Percentiles rank a stretch among this genome's conserved stretches.
Conservation (phyloP, 495 filamentous ascomycete genomes). For the Penicillium goetzii region DNA sequence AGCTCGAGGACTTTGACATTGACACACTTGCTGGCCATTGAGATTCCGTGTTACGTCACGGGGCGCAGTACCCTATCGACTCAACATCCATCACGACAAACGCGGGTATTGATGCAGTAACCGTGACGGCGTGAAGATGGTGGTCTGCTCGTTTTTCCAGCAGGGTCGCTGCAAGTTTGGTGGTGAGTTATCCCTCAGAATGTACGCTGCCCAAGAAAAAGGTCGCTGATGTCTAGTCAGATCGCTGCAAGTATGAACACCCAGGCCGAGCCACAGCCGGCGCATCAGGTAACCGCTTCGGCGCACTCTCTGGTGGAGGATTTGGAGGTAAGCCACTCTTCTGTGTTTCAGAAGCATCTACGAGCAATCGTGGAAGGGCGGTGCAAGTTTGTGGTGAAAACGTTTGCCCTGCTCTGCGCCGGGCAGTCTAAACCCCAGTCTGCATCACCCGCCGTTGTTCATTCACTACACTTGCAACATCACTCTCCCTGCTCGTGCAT, state of each 20-base stretch:
- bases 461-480: background rate
- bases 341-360: no score
- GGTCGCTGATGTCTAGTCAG: slow-evolving; percentile 37
- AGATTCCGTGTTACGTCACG: background rate
- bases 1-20: background rate
- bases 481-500: background rate
- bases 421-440: background rate
- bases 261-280: slow-evolving; percentile 39
- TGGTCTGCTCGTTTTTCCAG: slow-evolving; percentile 72
- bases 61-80: background rate
- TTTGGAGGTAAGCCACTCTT: slow-evolving; percentile 40
- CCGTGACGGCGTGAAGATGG: slow-evolving; percentile 44
- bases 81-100: slow-evolving; percentile 7
- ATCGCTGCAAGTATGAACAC: slow-evolving; percentile 60
- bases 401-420: background rate
- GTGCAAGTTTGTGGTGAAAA: background rate
- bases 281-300: slow-evolving; percentile 48
- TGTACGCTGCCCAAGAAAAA: background rate
- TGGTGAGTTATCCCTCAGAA: slow-evolving; percentile 37
- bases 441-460: background rate
- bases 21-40: background rate
- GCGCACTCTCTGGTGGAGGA: slow-evolving; percentile 41
- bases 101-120: slow-evolving; percentile 9
- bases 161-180: slow-evolving; percentile 76
- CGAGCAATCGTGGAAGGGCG: background rate